Evolutionary conservation across 441 rosid species (phyloP), one percentile per base, ranked within the genome.

Genomic region (Croton laevigatus): DNA sequence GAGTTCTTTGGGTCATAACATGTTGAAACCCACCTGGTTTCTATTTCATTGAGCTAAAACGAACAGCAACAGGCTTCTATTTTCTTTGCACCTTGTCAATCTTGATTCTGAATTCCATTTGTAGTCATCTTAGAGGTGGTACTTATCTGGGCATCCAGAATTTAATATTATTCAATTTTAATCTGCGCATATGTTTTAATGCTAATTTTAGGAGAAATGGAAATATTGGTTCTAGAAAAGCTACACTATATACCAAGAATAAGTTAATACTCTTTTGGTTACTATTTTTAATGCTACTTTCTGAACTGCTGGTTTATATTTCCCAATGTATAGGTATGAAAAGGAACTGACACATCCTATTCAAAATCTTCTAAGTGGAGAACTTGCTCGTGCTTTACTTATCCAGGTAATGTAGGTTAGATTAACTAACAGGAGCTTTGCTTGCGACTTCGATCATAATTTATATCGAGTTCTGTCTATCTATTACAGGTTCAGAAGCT

Each of bases 401-500:
- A 94, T 94, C 79, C 99, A 94, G 97, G 99, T 94, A 84, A 46
- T 67, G 22, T 69, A 69, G 49, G 66, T 61, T 62, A 52, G 62
- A 71, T 70, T 65, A 51, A 59, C 51, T 27, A 27, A 54, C 62
- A 61, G 62, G 22, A 46, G 71, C 69, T 69, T 66, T 61, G 49
- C 52, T 68, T 76, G 68, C 73, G 61, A 48, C 20, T 65, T 70
- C 66, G 70, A 55, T 82, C 58, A 69, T 72, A 17, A 57, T 58
- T 67, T 46, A 69, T 46, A 34, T 66, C 69, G 62, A n/a, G 49
- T 68, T 68, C 38, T 73, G 59, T 59, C 38, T 51, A 19, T 81
- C 87, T 69, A n/a, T n/a, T n/a, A n/a, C 97, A 94, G 99, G 97
- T 94, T 77, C 98, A 94, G 81, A 94, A 94, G 87, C 88, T 94